Base-by-base conservation (phyloP, 2,329 filamentous ascomycete species). In the Colletotrichum sp. region DNA sequence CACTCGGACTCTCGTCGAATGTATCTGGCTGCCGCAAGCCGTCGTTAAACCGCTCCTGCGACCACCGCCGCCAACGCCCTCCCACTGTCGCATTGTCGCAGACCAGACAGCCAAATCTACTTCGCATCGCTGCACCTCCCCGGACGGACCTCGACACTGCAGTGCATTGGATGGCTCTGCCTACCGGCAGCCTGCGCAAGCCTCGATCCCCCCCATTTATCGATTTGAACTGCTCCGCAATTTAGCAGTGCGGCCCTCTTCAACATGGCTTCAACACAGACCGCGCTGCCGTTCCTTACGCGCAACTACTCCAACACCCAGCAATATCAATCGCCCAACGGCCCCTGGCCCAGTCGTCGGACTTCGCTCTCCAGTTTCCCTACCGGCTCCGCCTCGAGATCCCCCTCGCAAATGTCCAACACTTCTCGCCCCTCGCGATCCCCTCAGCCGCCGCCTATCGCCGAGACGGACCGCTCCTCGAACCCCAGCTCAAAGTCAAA, bases 311-410 rank as follows among this genome's bases (percentile, higher is more conserved):
- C 81, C 81, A 83, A 86, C 80, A 85, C 82, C 77, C 81, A 80
- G 77, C 81, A 84, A 72, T 79, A 82, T 79, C 79, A 85, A 76
- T 78, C 79, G 39, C 77, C 78, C 55, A 77, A 79, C 69, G 77
- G 75, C 74, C 78, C 67, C 63, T 78, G 57, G 78, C 78, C 80
- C 52, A 85, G 84, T 79, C 85, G 87, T 74, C 86, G 89, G 80
- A 88, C 90, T 57, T 94, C 93, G n/a, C 85, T 94, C 64, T 91
- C 92, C 30, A 93, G 92, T 57, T 92, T 93, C 80, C 90, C 92
- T 75, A 30, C 59, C n/a, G 59, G 59, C 59, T 63, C 59, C 30
- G 89, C 90, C 13, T 91, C 91, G 67, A 88, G 90, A 74, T 90
- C 90, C 63, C 86, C 88, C 67, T 92, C 91, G 71, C 87, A 91